phyloP scores from a whole-genome alignment of 2,329 filamentous ascomycete genomes.

The Hymenoscyphus fraxineus region DNA sequence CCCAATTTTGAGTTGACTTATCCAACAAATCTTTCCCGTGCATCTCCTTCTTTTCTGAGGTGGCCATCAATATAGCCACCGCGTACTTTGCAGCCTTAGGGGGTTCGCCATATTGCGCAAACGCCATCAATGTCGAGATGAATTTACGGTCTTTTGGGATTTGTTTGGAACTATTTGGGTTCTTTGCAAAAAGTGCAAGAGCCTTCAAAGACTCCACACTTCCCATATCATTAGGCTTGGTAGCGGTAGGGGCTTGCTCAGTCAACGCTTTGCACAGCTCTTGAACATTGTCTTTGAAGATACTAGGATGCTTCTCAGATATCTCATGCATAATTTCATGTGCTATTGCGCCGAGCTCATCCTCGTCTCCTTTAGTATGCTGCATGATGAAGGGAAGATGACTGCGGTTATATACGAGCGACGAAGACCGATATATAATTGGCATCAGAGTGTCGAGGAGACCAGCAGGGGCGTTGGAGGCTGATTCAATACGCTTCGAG shows the following conservation, averaged over 20 bases:
- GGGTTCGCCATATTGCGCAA: conserved; percentile 77
- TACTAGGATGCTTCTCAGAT: conserved; percentile 79
- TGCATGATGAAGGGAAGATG: conserved; percentile 89
- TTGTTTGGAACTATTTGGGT: conserved; percentile 66
- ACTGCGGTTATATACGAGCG: conserved; percentile 89
- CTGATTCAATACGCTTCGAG: conserved; percentile 71
- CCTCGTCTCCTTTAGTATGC: conserved; percentile 77
- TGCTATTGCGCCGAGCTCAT: conserved; percentile 71
- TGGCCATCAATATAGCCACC: conserved; percentile 78
- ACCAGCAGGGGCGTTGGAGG: conserved; percentile 51
- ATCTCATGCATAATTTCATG: conserved; percentile 91
- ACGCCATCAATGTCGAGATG: conserved; percentile 73
- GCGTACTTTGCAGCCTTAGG: conserved; percentile 88
- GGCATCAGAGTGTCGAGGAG: conserved; percentile 78
- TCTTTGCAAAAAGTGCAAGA: conserved; percentile 85
- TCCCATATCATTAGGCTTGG: conserved; percentile 62
- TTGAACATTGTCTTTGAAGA: conserved; percentile 89
- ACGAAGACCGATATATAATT: conserved; percentile 76
- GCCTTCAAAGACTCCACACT: conserved; percentile 92
- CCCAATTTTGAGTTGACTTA: conserved; percentile 69
- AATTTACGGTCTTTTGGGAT: conserved; percentile 80
- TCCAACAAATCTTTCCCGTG: conserved; percentile 79
- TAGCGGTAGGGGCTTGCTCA: conserved; percentile 70
- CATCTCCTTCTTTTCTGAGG: conserved; percentile 71
- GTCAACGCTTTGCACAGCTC: conserved; percentile 86